These are phyloP conservation scores for Pilatotrama ljubarskyi DNA, from an alignment of 768 basidiomycete species.

Conservation along the genomic window DNA sequence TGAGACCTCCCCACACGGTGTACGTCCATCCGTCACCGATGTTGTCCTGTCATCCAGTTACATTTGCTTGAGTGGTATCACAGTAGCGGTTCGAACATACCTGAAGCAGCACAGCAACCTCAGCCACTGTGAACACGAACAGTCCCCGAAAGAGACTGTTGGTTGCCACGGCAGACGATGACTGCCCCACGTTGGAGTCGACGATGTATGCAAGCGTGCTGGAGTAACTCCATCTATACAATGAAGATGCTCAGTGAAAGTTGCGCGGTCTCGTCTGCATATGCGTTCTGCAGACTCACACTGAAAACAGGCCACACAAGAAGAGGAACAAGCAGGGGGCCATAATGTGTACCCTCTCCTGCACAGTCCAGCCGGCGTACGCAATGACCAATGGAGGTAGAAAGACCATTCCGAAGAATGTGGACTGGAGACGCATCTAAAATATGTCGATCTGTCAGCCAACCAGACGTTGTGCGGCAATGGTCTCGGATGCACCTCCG, in stretches of 20 bases:
- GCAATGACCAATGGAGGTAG: conserved; percentile 61
- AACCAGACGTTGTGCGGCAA: background rate
- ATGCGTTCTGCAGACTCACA: conserved; percentile 62
- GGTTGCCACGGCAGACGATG: conserved; percentile 68
- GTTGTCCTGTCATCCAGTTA: conserved; percentile 43
- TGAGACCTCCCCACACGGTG: conserved; percentile 58
- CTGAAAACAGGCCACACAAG: conserved; percentile 66
- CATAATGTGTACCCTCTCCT: conserved; percentile 60
- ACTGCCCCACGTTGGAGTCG: conserved; percentile 80
- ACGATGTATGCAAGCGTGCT: conserved; percentile 81
- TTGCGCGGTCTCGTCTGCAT: too few relatives aligned
- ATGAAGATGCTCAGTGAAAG: background rate
- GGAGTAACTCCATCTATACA: conserved; percentile 54
- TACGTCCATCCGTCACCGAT: conserved; percentile 83
- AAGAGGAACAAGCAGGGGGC: conserved; percentile 72
- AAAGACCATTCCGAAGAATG: conserved; percentile 53
- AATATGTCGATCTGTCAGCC: background rate
- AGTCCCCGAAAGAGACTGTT: conserved; percentile 77
- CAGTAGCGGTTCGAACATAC: conserved; percentile 33
- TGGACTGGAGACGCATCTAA: conserved; percentile 73
- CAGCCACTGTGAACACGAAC: conserved; percentile 66
- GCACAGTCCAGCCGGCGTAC: conserved; percentile 75
- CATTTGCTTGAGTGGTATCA: background rate
- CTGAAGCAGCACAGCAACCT: conserved; percentile 74
- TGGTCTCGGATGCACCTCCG: conserved; percentile 53